Base-by-base conservation (phyloP, 805 yeast genomes). In the Cyberlindnera petersonii region DNA sequence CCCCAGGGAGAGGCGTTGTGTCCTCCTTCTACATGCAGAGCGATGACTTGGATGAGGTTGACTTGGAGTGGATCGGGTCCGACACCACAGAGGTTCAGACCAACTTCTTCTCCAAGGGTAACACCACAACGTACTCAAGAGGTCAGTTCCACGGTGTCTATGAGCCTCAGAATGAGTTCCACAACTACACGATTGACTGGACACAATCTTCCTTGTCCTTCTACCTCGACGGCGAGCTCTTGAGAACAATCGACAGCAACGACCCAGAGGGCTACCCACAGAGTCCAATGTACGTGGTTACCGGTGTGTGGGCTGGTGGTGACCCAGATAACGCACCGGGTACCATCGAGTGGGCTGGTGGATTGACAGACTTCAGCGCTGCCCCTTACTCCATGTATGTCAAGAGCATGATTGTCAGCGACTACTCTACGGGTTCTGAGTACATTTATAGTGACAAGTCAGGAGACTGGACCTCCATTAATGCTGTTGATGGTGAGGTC, bases 21-120 rank as follows among this genome's bases (percentile, higher is more conserved):
- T 82, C 96, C 0, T 80, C 93, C 3, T 77, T 88, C 49, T 86
- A 81, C 48, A 69, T 88, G 39, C 94, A 86, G 56, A 68, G 75
- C 52, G 96, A 89, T 59, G 95, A 83, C 53, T 67, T 82, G 47
- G 97, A 89, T 62, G 97, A 89, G 63, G 78, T 89, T 33, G 97
- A 89, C 63, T 56, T 84, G 34, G 96, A 89, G 61, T 83, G 93
- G 80, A 69, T 84, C 31, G 96, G 96, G 15, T 79, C 85, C 33
- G 95, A 88, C 56, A 68, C 68, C 19, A 69, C 75, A 29, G 81
- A 86, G 57, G 77, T 83, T 50, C 94, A 86, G 63, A 70, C 88
- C 19, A 84, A 84, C 58, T 89, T 63, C 60, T 88, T 86, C 66
- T 76, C 87, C 26, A 83, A 88, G 59, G 96, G 96, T 44, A 65